Evolutionary conservation across 2,329 filamentous ascomycete species (phyloP).

Genomic region (Orbilia oligospora): DNA sequence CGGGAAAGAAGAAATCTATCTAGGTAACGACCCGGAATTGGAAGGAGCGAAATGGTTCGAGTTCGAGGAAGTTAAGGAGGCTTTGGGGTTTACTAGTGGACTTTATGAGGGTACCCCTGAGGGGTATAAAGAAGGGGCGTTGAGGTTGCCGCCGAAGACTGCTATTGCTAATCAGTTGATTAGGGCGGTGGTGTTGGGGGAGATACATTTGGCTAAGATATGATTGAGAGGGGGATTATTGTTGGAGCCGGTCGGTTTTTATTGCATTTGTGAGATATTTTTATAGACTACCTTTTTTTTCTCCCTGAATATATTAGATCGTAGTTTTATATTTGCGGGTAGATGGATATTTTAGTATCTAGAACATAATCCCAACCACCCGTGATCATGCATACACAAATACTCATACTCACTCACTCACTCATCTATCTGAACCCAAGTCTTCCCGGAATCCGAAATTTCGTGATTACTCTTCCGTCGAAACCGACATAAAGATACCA

Average conservation of each 20-base stretch:
- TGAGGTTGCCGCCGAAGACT: conserved; percentile 85
- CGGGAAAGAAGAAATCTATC: conserved; percentile 81
- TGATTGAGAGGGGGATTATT: no score
- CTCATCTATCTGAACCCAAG: no score
- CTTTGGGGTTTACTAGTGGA: conserved; percentile 76
- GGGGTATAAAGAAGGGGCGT: conserved; percentile 73
- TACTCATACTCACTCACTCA: no score
- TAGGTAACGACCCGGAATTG: conserved; percentile 91
- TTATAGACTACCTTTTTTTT: neutral
- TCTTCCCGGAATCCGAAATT: no score
- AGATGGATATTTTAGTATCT: neutral
- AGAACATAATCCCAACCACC: no score
- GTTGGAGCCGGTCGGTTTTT: neutral
- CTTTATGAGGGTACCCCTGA: conserved; percentile 67
- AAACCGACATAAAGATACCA: no score
- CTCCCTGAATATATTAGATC: no score
- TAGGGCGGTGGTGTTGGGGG: conserved; percentile 80
- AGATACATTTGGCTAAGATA: conserved; percentile 53
- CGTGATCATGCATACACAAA: no score
- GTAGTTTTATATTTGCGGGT: neutral
- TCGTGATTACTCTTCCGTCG: no score
- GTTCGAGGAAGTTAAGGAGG: conserved; percentile 83
- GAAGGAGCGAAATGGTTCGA: conserved; percentile 88
- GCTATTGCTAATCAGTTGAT: conserved; percentile 95
- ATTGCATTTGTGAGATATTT: neutral